Evolutionary conservation across 106 monocot species (phyloP), one percentile per base, ranked within the genome.

Genomic region (Narthecium ossifragum): DNA sequence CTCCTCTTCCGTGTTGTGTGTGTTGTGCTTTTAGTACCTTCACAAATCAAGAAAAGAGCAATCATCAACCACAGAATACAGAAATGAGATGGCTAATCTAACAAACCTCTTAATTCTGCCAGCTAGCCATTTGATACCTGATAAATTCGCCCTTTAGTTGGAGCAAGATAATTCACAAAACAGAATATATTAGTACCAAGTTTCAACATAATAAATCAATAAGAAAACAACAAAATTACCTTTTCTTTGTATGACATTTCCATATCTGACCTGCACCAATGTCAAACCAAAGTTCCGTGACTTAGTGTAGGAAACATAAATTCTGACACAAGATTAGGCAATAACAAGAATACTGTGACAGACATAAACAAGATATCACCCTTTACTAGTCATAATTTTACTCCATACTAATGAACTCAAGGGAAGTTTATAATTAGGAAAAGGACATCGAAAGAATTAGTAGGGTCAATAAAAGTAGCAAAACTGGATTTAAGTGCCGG

Each of bases 181-280:
- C 15, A 51, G 59, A 69, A 33, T 40, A 30, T 5, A 65, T 53
- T 65, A 57, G 46, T 55, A 40, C n/a, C n/a, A n/a, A 71, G 67
- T 33, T 68, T 55, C 7, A 63, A 54, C 27, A 55, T 70, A 48
- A 65, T 18, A 34, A 21, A 39, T 60, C 33, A 36, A 66, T 39
- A 53, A 26, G 0, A 48, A 15, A 65, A 57, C 17, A 37, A 26
- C 70, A 73, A 51, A n/a, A n/a, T n/a, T n/a, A 93, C 93, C 88
- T 88, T 88, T 93, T 70, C 82, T 82, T 67, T 88, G 88, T 63
- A 93, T 82, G 30, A 93, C 76, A 85, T 88, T 78, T 45, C 93
- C 93, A 61, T 60, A 61, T 29, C 88, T 78, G 55, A 93, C 93
- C 93, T 93, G 59, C 64, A 82, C 34, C 31, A 72, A n/a, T 26